Evolutionary conservation across 495 filamentous ascomycete species (phyloP).

Genomic region (Rhypophila decipiens): DNA sequence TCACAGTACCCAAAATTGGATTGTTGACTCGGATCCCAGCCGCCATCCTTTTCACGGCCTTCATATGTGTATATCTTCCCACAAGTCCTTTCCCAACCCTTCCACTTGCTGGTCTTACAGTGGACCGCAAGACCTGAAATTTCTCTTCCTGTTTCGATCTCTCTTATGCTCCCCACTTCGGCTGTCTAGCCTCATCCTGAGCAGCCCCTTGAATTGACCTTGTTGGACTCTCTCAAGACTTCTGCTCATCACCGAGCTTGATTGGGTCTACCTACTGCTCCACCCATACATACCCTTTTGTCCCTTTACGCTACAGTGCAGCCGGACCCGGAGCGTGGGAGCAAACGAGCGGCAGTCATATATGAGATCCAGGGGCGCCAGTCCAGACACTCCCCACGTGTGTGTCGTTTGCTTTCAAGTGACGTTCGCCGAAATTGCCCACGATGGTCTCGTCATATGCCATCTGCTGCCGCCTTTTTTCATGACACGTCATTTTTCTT

Average conservation of each 20-base stretch:
- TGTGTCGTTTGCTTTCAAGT: slow-evolving; percentile 4
- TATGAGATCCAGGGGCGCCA: too few relatives aligned
- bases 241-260: slow-evolving; percentile 1
- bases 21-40: neutral
- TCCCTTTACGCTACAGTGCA: slow-evolving; percentile 1
- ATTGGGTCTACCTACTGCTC: slow-evolving; percentile 12
- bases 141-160: slow-evolving; percentile 6
- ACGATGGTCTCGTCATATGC: slow-evolving; percentile 18
- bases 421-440: slow-evolving; percentile 2
- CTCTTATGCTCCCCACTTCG: slow-evolving; percentile 5
- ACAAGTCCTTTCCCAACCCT: neutral
- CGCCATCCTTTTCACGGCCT: slow-evolving; percentile 6
- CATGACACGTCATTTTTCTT: slow-evolving; percentile 2
- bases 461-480: slow-evolving; percentile 5
- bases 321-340: slow-evolving; percentile 7
- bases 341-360: neutral
- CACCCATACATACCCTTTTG: neutral
- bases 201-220: neutral
- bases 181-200: slow-evolving; percentile 4
- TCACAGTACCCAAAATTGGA: neutral
- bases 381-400: slow-evolving; percentile 6
- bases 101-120: slow-evolving; percentile 1
- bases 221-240: slow-evolving; percentile 3
- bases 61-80: neutral
- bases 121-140: neutral